phyloP scores from a whole-genome alignment of 176 grass and related monocot species.

The Raddia guianensis region DNA sequence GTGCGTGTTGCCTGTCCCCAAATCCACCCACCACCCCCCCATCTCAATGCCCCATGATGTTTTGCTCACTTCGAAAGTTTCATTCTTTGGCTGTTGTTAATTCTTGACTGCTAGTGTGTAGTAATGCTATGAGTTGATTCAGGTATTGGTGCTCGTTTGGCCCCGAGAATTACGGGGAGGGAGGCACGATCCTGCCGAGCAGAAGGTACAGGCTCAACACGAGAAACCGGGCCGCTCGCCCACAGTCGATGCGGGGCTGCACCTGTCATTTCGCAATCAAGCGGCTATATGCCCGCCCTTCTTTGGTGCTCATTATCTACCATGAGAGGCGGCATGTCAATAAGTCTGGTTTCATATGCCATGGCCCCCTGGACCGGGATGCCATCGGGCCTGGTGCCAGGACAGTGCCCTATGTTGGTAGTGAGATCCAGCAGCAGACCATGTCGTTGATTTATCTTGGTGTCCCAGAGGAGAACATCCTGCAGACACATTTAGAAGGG shows the following conservation, averaged over 20 bases:
- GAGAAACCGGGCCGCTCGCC: conserved; percentile 74
- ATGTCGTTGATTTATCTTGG: conserved; percentile 94
- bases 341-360: conserved; percentile 80
- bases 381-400: conserved; percentile 83
- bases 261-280: conserved; percentile 89
- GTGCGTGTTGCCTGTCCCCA: conserved; percentile 42
- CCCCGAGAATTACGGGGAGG: conserved; percentile 92
- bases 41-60: background rate
- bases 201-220: conserved; percentile 82
- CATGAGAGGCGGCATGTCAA: conserved; percentile 85
- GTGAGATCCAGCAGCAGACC: conserved; percentile 91
- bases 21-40: no score
- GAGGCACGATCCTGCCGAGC: conserved; percentile 76
- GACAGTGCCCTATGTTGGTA: conserved; percentile 75
- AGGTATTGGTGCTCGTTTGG: conserved; percentile 99
- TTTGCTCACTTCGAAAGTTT: background rate
- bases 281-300: conserved; percentile 68
- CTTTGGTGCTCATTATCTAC: conserved; percentile 74
- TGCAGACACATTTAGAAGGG: conserved; percentile 84
- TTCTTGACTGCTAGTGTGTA: background rate
- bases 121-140: background rate
- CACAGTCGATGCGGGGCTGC: conserved; percentile 94
- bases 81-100: background rate
- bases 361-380: conserved; percentile 80
- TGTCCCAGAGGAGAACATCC: conserved; percentile 85